Percentiles rank a stretch among this genome's conserved stretches.
Evolutionary conservation across 177 flowering plant genomes (phyloP).

Genomic region (Tripterygium wilfordii): DNA sequence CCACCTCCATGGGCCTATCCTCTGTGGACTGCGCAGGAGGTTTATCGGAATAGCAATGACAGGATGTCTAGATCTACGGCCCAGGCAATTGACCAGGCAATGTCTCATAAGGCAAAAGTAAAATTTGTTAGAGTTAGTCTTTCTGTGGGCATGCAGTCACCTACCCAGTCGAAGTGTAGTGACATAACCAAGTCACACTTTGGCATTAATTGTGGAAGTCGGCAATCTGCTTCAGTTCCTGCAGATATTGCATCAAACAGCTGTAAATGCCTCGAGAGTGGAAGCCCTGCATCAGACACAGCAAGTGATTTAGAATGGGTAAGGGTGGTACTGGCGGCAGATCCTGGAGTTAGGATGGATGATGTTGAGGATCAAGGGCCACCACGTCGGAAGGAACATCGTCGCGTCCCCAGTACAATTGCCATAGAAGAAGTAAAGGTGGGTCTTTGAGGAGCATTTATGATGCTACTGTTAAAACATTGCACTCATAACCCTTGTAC

Average conservation of each 20-base stretch:
- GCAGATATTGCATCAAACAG: too few species aligned
- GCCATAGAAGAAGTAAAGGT: constrained; percentile 99
- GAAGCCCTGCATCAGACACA: too few species aligned
- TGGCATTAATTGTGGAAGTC: constrained; percentile 1
- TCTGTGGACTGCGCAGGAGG: constrained; percentile 66
- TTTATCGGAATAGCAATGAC: constrained; percentile 60
- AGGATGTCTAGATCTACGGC: constrained; percentile 86
- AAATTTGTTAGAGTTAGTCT: constrained; percentile 74
- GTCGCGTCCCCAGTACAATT: constrained; percentile 96
- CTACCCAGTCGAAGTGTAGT: constrained; percentile 10
- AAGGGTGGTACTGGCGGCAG: constrained; percentile 81
- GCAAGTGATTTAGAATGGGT: constrained; percentile 72
- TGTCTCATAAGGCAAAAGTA: constrained; percentile 88
- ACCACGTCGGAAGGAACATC: constrained; percentile 83
- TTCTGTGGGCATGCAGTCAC: constrained; percentile 46
- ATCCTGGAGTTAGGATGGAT: constrained; percentile 83
- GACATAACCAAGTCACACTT: constrained; percentile 13
- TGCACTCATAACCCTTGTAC: too few species aligned
- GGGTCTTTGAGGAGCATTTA: too few species aligned
- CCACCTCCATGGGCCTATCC: constrained; percentile 99
- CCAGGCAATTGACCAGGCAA: constrained; percentile 96
- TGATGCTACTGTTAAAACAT: neutral
- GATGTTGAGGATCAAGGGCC: constrained; percentile 77
- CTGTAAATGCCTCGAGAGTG: too few species aligned
- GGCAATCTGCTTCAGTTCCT: too few species aligned